Percentiles rank a stretch among this genome's conserved stretches.
These are phyloP conservation scores for Leishmania aethiopica DNA, from an alignment of 208 protist genomes.

Conservation along the genomic window DNA sequence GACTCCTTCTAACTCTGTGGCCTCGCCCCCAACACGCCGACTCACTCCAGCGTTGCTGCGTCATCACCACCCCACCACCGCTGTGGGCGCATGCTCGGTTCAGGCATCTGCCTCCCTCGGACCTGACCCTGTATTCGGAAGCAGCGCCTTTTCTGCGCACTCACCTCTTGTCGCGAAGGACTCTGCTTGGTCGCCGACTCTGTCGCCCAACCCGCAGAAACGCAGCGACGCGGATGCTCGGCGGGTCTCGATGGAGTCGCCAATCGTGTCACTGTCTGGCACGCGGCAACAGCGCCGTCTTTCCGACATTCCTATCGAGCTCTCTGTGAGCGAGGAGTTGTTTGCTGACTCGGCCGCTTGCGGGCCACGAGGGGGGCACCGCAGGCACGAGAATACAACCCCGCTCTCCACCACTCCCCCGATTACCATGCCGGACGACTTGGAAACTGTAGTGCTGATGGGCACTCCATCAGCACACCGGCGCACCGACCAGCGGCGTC, in stretches of 20 bases:
- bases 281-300: constrained; percentile 21
- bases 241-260: neutral
- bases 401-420: neutral
- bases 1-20: too few relatives aligned
- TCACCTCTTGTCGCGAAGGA: neutral
- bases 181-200: neutral
- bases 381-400: constrained; percentile 8
- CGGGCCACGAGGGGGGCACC: neutral
- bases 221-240: too few relatives aligned
- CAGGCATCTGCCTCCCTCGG: neutral
- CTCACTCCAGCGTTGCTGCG: constrained; percentile 10
- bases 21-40: neutral
- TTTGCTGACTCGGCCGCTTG: neutral
- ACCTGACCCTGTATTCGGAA: neutral
- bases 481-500: neutral
- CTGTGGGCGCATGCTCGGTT: neutral
- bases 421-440: neutral
- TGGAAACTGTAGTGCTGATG: constrained; percentile 28
- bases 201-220: neutral
- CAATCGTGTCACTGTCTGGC: neutral
- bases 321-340: constrained; percentile 19
- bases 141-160: neutral
- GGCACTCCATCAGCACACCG: constrained; percentile 12
- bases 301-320: constrained; percentile 13
- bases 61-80: neutral